Evolutionary conservation across 257 asterid species (phyloP), one percentile per base, ranked within the genome.

Genomic region (Solanum corneliomulleri): DNA sequence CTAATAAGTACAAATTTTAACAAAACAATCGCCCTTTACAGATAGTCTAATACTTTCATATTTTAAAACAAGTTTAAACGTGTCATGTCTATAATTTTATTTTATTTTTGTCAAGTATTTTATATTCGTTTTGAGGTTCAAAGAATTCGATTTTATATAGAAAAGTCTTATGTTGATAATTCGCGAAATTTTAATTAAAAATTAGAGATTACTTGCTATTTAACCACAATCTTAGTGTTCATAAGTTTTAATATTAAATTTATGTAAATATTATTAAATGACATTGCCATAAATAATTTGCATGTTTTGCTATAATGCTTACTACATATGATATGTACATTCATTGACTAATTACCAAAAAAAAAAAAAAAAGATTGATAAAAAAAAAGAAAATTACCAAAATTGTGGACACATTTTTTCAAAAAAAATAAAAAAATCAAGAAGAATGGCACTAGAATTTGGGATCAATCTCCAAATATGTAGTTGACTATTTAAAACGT

Each of bases 121-220:
- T 0, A 0, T 62, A 62, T n/a, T 4, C 2, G 1, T 62, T 23
- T 62, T 62, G 31, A 62, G 31, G 14, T 10, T 10, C 13, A 10
- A 62, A 11, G 1, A 62, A 23, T 11, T n/a, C 11, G 1, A 11
- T 23, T n/a, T 62, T n/a, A 1, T 0, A 0, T 62, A 0, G 0
- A 62, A 62, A 62, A 62, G 6, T 9, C 6, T 9, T 23, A 60
- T 23, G 2, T 60, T 4, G 1, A 10, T 21, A 21, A 60, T 0
- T 9, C 0, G 0, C 11, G 0, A 58, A 2, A 20, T 0, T 58
- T 0, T 20, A 11, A 56, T 7, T 56, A 56, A 56, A 20, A 56
- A 20, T 56, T 18, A 7, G 1, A 20, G 4, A 58, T 0, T 20
- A 60, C 27, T 9, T 60, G 10, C 6, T 0, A 21, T 21, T 10